phyloP scores from a whole-genome alignment of 2,329 filamentous ascomycete genomes.

The Nemania sp. region DNA sequence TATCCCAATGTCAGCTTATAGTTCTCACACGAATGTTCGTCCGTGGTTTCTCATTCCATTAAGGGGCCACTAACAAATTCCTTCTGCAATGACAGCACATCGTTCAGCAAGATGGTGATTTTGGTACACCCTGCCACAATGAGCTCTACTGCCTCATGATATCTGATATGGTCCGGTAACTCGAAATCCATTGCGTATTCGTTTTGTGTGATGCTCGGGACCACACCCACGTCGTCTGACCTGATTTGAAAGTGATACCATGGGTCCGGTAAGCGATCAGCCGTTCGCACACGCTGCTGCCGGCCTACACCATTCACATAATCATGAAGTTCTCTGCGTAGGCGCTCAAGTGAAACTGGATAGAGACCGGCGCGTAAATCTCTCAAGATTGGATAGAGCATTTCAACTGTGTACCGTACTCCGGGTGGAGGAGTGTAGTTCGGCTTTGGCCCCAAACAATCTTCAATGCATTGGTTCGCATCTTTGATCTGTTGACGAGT shows the following conservation, averaged over 20 bases:
- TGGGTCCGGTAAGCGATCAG: slow-evolving; percentile 31
- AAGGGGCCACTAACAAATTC: slow-evolving; percentile 35
- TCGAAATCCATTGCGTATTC: slow-evolving; percentile 40
- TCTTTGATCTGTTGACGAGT: slow-evolving; percentile 31
- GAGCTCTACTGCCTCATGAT: slow-evolving; percentile 35
- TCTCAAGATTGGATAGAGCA: slow-evolving; percentile 37
- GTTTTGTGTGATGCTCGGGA: slow-evolving; percentile 37
- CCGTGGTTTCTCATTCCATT: neutral
- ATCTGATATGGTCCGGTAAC: slow-evolving; percentile 33
- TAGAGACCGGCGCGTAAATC: slow-evolving; percentile 32
- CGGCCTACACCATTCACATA: slow-evolving; percentile 35
- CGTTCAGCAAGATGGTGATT: slow-evolving; percentile 35
- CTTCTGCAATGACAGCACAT: slow-evolving; percentile 37
- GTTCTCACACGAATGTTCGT: neutral
- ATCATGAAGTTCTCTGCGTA: slow-evolving; percentile 34
- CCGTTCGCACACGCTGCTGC: slow-evolving; percentile 36
- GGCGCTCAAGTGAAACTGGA: slow-evolving; percentile 28
- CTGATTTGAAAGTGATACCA: slow-evolving; percentile 38
- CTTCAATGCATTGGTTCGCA: slow-evolving; percentile 34
- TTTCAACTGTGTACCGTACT: slow-evolving; percentile 31
- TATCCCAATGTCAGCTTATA: slow-evolving; percentile 8
- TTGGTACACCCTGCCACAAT: slow-evolving; percentile 37
- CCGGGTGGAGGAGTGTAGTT: slow-evolving; percentile 30
- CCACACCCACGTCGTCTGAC: slow-evolving; percentile 36
- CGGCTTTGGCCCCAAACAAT: slow-evolving; percentile 33